These are phyloP conservation scores for Aspergillus fumigatiaffinis DNA, from an alignment of 2,329 filamentous ascomycete species.

Conservation along the genomic window DNA sequence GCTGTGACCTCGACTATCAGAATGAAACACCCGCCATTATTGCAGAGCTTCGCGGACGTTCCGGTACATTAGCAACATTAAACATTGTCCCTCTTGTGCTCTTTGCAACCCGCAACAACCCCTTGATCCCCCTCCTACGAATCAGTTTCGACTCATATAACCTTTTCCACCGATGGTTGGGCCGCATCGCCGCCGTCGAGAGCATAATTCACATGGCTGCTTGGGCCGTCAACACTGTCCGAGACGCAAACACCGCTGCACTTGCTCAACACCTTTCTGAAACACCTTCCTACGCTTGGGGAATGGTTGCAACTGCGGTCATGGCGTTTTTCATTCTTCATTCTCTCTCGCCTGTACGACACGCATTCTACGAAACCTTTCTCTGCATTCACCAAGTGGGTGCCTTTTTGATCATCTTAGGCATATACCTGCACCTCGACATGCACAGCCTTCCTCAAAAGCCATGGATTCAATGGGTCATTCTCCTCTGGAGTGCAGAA, in stretches of 20 bases:
- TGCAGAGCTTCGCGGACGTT: conserved; percentile 80
- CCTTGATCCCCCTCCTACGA: conserved; percentile 72
- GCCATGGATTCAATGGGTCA: conserved; percentile 32
- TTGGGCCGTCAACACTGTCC: conserved; percentile 69
- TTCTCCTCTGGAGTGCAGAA: conserved; percentile 41
- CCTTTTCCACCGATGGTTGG: conserved; percentile 79
- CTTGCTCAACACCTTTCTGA: conserved; percentile 30
- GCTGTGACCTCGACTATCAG: conserved; percentile 45
- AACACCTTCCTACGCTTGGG: conserved; percentile 43
- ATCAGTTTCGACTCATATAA: conserved; percentile 98
- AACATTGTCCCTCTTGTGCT: conserved; percentile 92
- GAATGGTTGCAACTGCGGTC: conserved; percentile 41
- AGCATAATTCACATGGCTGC: conserved; percentile 65
- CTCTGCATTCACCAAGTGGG: conserved; percentile 45
- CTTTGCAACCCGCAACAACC: conserved; percentile 89
- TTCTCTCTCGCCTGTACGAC: conserved; percentile 42
- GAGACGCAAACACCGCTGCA: conserved; percentile 23
- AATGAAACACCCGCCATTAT: conserved; percentile 54
- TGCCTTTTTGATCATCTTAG: conserved; percentile 41
- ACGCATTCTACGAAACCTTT: conserved; percentile 47
- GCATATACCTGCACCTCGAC: conserved; percentile 43
- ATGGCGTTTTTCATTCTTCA: conserved; percentile 42
- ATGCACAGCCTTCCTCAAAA: conserved; percentile 40
- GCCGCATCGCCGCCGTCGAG: conserved; percentile 68
- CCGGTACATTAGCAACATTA: conserved; percentile 75